Percentiles rank a stretch among this genome's conserved stretches.
Conservation (phyloP, 2,329 filamentous ascomycete genomes). For the Stenocarpella maydis region DNA sequence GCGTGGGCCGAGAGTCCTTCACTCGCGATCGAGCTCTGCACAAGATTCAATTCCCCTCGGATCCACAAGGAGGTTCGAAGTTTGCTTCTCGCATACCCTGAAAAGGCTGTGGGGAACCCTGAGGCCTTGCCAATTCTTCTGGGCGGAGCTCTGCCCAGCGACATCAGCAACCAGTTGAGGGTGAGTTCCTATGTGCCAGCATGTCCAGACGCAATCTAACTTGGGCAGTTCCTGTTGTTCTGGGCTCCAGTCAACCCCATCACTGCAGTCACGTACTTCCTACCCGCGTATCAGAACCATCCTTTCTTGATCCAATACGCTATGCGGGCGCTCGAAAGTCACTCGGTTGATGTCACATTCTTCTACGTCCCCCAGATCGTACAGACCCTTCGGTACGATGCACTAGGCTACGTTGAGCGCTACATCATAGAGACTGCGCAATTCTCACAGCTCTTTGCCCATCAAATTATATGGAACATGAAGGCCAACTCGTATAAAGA, state of each 20-base stretch:
- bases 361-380: slow-evolving; percentile 99
- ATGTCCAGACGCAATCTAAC: slow-evolving; percentile 40
- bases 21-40: slow-evolving; percentile 84
- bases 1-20: slow-evolving; percentile 89
- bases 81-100: slow-evolving; percentile 82
- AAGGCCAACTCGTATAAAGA: slow-evolving; percentile 99
- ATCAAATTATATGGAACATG: slow-evolving; percentile 99
- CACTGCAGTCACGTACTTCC: slow-evolving; percentile 90
- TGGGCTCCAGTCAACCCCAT: slow-evolving; percentile 94
- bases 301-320: slow-evolving; percentile 96
- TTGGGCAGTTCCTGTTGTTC: slow-evolving; percentile 79
- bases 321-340: slow-evolving; percentile 91
- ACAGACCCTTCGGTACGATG: slow-evolving; percentile 91
- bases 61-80: slow-evolving; percentile 80
- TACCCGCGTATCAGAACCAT: slow-evolving; percentile 90
- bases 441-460: slow-evolving; percentile 97
- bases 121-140: slow-evolving; percentile 86
- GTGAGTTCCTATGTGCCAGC: slow-evolving; percentile 50
- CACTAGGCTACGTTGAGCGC: slow-evolving; percentile 90
- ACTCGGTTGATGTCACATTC: slow-evolving; percentile 96
- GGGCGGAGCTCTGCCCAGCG: slow-evolving; percentile 76
- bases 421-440: slow-evolving; percentile 98
- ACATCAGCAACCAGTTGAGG: slow-evolving; percentile 87
- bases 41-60: slow-evolving; percentile 79
- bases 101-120: slow-evolving; percentile 81